Evolutionary conservation across 202 grass and related monocot genomes (phyloP).

Genomic region (Dendrocalamus latiflorus): DNA sequence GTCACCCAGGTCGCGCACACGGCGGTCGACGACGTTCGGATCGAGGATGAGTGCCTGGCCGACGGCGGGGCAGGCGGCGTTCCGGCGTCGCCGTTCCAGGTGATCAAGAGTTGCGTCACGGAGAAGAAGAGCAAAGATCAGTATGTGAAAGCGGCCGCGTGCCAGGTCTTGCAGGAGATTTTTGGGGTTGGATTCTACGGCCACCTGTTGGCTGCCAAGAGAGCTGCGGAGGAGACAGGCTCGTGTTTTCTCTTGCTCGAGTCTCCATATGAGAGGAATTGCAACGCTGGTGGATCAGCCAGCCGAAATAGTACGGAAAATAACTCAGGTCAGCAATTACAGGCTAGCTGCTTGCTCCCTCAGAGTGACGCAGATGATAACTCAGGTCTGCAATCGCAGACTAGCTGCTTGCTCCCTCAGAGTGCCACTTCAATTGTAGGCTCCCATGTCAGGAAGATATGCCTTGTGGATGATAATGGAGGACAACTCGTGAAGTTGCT

Average conservation of each 20-base stretch:
- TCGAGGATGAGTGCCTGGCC: slow-evolving; percentile 64
- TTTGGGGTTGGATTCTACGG: slow-evolving; percentile 88
- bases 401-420: slow-evolving; percentile 46
- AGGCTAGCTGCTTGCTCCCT: too few relatives aligned
- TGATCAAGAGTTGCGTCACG: too few relatives aligned
- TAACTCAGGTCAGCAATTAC: slow-evolving; percentile 30
- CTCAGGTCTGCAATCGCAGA: too few relatives aligned
- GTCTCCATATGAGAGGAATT: slow-evolving; percentile 65
- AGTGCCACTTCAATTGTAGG: slow-evolving; percentile 25
- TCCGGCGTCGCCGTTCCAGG: too few relatives aligned
- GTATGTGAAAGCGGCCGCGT: too few relatives aligned
- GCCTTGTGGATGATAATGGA: slow-evolving; percentile 49
- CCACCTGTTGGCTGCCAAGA: slow-evolving; percentile 85
- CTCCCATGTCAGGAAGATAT: slow-evolving; percentile 45
- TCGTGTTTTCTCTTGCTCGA: slow-evolving; percentile 81
- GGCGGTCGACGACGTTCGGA: slow-evolving; percentile 61
- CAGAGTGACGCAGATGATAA: too few relatives aligned
- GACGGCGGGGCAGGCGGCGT: too few relatives aligned
- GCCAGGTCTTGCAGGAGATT: slow-evolving; percentile 87
- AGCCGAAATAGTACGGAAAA: neutral
- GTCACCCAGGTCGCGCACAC: slow-evolving; percentile 61
- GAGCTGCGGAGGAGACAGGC: slow-evolving; percentile 58
- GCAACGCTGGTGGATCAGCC: neutral
- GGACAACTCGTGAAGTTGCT: slow-evolving; percentile 53
- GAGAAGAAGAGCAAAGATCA: too few relatives aligned